Conservation (phyloP, 2,329 filamentous ascomycete genomes). For the Cyphellophora attinorum region DNA sequence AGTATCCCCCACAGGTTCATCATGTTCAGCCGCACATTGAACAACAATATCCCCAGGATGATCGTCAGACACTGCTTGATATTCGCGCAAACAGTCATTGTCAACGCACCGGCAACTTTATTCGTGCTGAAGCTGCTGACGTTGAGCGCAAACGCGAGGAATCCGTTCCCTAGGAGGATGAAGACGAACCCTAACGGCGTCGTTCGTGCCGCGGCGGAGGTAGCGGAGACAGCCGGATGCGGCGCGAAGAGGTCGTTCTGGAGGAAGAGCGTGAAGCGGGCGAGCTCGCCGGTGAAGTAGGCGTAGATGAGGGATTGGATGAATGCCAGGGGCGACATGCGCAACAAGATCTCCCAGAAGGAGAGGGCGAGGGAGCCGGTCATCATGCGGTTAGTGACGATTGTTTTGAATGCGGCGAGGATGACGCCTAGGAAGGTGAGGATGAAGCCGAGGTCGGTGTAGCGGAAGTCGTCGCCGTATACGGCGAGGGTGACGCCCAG, state of each 20-base stretch:
- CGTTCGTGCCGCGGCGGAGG: neutral
- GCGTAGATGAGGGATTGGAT: slow-evolving; percentile 46
- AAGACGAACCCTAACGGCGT: slow-evolving; percentile 21
- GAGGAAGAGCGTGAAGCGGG: slow-evolving; percentile 13
- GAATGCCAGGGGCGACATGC: slow-evolving; percentile 53
- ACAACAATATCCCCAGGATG: slow-evolving; percentile 1
- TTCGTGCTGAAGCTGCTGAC: slow-evolving; percentile 50
- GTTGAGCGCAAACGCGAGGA: slow-evolving; percentile 47
- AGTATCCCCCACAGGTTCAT: slow-evolving; percentile 14
- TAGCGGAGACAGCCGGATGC: slow-evolving; percentile 22
- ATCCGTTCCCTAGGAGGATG: slow-evolving; percentile 41
- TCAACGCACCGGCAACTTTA: slow-evolving; percentile 47
- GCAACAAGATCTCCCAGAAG: slow-evolving; percentile 51
- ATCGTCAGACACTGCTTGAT: slow-evolving; percentile 29
- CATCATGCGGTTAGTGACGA: slow-evolving; percentile 56
- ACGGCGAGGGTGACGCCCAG: slow-evolving; percentile 51
- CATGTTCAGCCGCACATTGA: slow-evolving; percentile 40
- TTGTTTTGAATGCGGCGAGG: slow-evolving; percentile 46
- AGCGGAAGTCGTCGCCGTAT: slow-evolving; percentile 47
- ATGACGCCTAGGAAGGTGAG: slow-evolving; percentile 46
- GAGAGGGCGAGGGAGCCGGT: slow-evolving; percentile 50
- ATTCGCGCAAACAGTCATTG: slow-evolving; percentile 52
- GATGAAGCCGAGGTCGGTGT: slow-evolving; percentile 45
- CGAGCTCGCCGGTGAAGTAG: slow-evolving; percentile 43
- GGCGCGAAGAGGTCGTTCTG: slow-evolving; percentile 22